A percentile compares a stretch with the other conserved stretches of the same genome.
phyloP scores from a whole-genome alignment of 2,329 filamentous ascomycete species.

The Aureobasidium subglaciale region DNA sequence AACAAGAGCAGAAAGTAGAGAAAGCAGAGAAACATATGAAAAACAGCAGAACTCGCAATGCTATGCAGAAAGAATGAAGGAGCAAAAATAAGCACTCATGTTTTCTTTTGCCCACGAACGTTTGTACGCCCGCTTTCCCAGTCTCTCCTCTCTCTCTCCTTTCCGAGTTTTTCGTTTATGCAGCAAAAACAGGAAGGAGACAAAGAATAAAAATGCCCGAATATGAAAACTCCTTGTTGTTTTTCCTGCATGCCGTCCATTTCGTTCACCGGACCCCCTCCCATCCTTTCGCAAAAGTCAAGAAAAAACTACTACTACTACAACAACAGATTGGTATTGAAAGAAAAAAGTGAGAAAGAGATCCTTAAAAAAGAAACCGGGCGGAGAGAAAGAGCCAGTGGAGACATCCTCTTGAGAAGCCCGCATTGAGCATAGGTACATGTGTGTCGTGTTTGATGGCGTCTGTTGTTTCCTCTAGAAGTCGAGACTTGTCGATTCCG shows the following conservation, averaged over 20 bases:
- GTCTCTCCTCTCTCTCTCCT: too few species aligned
- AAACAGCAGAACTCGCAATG: not conserved
- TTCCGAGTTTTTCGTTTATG: not conserved
- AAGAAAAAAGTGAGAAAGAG: not conserved
- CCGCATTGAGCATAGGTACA: not conserved
- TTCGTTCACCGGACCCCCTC: not conserved
- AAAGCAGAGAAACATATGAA: not conserved
- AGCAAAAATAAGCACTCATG: not conserved
- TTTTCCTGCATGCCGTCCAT: not conserved
- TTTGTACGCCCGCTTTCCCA: not conserved
- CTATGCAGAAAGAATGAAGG: constrained; percentile 4
- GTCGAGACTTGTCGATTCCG: not conserved
- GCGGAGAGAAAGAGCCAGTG: not conserved
- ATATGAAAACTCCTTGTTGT: not conserved
- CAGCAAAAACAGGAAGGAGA: not conserved
- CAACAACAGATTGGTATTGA: constrained; percentile 11
- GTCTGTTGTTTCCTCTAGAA: not conserved
- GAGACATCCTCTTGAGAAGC: not conserved
- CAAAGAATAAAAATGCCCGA: not conserved
- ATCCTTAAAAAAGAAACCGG: not conserved
- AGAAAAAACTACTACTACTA: constrained; percentile 3
- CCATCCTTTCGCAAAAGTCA: constrained; percentile 10
- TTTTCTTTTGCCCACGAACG: too few species aligned
- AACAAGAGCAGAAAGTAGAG: not conserved
- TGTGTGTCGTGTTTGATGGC: not conserved